phyloP scores from a whole-genome alignment of 305 asterid genomes.

The Fraxinus floribunda region DNA sequence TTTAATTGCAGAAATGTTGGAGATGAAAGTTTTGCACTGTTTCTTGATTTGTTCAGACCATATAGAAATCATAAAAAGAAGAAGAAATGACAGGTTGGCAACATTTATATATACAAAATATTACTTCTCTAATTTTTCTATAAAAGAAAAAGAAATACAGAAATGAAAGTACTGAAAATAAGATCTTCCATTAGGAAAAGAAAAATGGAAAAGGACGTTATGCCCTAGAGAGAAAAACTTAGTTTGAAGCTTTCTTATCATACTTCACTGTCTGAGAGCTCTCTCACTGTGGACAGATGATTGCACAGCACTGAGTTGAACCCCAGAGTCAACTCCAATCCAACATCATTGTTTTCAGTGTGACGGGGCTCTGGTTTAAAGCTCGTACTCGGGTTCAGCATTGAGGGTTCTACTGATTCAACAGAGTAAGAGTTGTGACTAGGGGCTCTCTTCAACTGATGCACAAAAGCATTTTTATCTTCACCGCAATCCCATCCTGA shows the following conservation, averaged over 20 bases:
- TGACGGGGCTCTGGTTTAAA: slow-evolving; percentile 27
- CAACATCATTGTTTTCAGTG: not conserved
- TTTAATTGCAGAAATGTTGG: not conserved
- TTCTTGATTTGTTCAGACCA: not conserved
- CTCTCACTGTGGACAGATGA: slow-evolving; percentile 16
- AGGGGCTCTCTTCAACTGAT: slow-evolving; percentile 33
- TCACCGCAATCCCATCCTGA: slow-evolving; percentile 20
- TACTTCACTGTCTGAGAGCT: slow-evolving; percentile 29
- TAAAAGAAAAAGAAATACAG: too few species aligned
- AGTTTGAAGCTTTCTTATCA: slow-evolving; percentile 6
- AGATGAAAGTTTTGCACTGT: not conserved
- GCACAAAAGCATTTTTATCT: slow-evolving; percentile 15
- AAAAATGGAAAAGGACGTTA: not conserved
- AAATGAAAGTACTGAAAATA: slow-evolving; percentile 6
- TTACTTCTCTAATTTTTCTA: too few species aligned
- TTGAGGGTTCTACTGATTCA: slow-evolving; percentile 51
- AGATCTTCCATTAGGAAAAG: not conserved
- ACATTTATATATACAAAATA: not conserved
- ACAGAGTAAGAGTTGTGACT: slow-evolving; percentile 61
- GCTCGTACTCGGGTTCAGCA: slow-evolving; percentile 23
- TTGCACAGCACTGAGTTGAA: slow-evolving; percentile 21
- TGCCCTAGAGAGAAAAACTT: not conserved
- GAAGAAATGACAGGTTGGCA: not conserved
- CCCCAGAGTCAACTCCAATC: slow-evolving; percentile 40
- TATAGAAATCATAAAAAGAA: not conserved